Percentiles rank a stretch among this genome's conserved stretches.
phyloP scores from a whole-genome alignment of 495 filamentous ascomycete species.

The Xylaria longipes region DNA sequence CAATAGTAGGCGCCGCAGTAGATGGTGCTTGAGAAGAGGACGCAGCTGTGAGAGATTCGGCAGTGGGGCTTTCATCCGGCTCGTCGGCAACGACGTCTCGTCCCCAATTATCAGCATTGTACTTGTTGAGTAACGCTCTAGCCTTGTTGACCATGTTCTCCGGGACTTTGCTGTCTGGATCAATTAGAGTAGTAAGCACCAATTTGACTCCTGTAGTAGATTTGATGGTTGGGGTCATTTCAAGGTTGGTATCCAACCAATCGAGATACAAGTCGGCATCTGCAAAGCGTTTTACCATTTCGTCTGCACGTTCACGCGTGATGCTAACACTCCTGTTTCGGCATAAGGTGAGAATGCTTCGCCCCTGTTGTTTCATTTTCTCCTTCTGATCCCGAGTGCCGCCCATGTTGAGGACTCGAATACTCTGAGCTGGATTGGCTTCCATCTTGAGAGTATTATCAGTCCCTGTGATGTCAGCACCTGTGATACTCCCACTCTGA shows the following conservation, averaged over 20 bases:
- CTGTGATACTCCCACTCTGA: not conserved
- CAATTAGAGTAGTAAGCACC: slow-evolving; percentile 10
- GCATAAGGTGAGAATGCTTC: slow-evolving; percentile 11
- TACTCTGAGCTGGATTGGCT: not conserved
- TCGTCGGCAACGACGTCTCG: slow-evolving; percentile 25
- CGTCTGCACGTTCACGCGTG: not conserved
- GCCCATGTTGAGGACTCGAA: slow-evolving; percentile 21
- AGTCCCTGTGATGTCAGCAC: not conserved
- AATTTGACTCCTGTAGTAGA: not conserved
- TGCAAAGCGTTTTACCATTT: slow-evolving; percentile 9
- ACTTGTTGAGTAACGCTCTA: slow-evolving; percentile 12
- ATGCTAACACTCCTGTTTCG: not conserved
- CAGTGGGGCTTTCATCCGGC: not conserved
- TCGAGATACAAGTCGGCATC: slow-evolving; percentile 26
- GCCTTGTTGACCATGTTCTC: slow-evolving; percentile 23
- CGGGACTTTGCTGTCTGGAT: slow-evolving; percentile 3
- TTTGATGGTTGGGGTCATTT: slow-evolving; percentile 31
- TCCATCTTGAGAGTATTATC: not conserved
- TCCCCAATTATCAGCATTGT: slow-evolving; percentile 34
- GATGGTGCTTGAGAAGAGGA: not conserved
- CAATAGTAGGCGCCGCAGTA: not conserved
- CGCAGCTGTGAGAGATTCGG: not conserved
- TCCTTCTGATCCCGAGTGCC: not conserved
- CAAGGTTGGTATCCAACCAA: slow-evolving; percentile 27
- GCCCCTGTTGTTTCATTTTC: not conserved